A percentile compares a stretch with the other conserved stretches of the same genome.
Evolutionary conservation across 2,329 filamentous ascomycete species (phyloP).

Genomic region (Dothistroma pini): DNA sequence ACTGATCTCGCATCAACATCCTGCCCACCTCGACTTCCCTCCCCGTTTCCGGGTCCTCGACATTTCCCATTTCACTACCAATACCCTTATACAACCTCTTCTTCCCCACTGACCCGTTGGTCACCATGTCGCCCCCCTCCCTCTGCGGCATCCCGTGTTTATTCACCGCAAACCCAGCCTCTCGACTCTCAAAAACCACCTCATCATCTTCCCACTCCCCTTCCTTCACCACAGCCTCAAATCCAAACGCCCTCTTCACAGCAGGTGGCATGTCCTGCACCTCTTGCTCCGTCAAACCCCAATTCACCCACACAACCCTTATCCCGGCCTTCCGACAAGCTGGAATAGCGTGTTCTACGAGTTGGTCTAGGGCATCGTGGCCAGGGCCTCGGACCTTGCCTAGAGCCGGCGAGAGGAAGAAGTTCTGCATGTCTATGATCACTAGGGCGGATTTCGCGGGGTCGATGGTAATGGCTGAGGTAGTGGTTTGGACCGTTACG

Average conservation of each 20-base stretch:
- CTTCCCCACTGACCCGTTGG: constrained; percentile 25
- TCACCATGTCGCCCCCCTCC: constrained; percentile 14
- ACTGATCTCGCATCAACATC: constrained; percentile 51
- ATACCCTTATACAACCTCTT: constrained; percentile 32
- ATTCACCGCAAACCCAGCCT: constrained; percentile 20
- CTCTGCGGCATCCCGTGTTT: constrained; percentile 22
- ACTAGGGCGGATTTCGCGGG: constrained; percentile 35
- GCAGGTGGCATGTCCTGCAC: constrained; percentile 50
- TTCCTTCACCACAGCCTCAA: constrained; percentile 28
- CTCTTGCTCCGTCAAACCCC: constrained; percentile 55
- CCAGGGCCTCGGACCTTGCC: constrained; percentile 37
- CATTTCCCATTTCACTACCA: constrained; percentile 30
- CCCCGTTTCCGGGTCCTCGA: constrained; percentile 41
- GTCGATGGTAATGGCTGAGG: constrained; percentile 32
- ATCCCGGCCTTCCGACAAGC: constrained; percentile 51
- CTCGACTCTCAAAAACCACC: constrained; percentile 18
- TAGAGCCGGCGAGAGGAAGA: constrained; percentile 34
- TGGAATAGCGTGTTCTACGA: constrained; percentile 45
- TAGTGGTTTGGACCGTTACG: constrained; percentile 28
- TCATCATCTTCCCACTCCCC: constrained; percentile 11
- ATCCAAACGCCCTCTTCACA: constrained; percentile 49
- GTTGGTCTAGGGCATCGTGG: constrained; percentile 40
- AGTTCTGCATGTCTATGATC: constrained; percentile 36
- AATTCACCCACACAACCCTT: constrained; percentile 54
- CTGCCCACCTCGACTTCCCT: constrained; percentile 40